Evolutionary conservation across 2,329 filamentous ascomycete species (phyloP).

Genomic region (Cladophialophora yegresii): DNA sequence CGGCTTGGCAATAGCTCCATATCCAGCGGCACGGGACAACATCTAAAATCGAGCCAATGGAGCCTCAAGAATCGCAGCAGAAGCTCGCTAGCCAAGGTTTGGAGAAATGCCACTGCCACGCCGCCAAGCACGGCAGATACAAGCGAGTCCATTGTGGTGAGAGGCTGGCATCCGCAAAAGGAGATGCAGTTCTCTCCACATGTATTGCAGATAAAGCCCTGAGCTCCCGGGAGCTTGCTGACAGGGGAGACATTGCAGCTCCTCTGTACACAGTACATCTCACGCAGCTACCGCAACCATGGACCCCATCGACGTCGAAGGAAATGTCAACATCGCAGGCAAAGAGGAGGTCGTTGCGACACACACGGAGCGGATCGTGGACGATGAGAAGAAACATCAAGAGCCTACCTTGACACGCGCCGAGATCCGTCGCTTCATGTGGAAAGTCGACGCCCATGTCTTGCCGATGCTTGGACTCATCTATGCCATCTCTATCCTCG

Average conservation of each 20-base stretch:
- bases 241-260: not conserved
- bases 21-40: not conserved
- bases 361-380: conserved; percentile 16
- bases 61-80: not conserved
- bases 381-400: conserved; percentile 16
- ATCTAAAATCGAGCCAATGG: not conserved
- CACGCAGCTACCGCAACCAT: conserved; percentile 4
- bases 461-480: conserved; percentile 18
- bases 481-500: conserved; percentile 21
- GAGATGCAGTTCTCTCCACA: not conserved
- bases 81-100: not conserved
- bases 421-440: conserved; percentile 19
- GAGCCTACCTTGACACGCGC: conserved; percentile 5
- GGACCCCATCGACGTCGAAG: conserved; percentile 20
- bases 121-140: conserved; percentile 4
- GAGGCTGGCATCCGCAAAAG: not conserved
- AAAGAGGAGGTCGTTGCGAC: conserved; percentile 12
- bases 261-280: not conserved
- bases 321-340: conserved; percentile 15
- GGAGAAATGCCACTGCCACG: not conserved
- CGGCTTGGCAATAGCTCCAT: not conserved
- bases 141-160: not conserved
- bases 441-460: conserved; percentile 14
- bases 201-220: not conserved
- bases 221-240: not conserved